Base-by-base conservation (phyloP, 306 rosid species). In the Sophora flavescens region DNA sequence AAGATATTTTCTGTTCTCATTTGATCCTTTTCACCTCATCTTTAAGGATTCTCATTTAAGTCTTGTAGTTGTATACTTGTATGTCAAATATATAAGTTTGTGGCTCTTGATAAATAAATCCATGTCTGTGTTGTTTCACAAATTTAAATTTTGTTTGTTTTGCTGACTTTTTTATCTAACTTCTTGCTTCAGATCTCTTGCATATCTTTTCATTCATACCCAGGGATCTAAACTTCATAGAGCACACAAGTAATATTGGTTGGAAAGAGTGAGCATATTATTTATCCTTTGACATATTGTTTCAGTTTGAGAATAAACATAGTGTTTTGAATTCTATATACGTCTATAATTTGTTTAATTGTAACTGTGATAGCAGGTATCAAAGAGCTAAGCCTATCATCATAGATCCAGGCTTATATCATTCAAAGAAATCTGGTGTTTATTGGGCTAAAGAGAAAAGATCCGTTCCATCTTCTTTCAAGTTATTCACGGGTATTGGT, bases 391-490 rank as follows among this genome's bases (percentile, higher is more conserved):
- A 86, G 59, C 97, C 97, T 36, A 83, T 95, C 71, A 89, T 95
- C 15, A 83, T 92, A 68, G 99, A 92, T 86, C 95, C 99, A 0
- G 97, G 87, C 73, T 82, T 95, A 76, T 95, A 92, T 84, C 99
- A 89, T 82, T 79, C 89, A 8, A 88, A 85, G 76, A 89, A 87
- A 81, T 95, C 99, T 17, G 95, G 93, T 6, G 93, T 92, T 54
- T 95, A 89, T 86, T 92, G 90, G 89, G 99, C 99, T 17, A 95
- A 90, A 80, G 97, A 92, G 88, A 88, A 86, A 78, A 89, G 97
- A 77, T 87, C 99, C 17, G 83, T 88, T 30, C 99, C 97, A 0
- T 84, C 97, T 30, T 90, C 97, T 0, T 92, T 95, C 89, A 95
- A 92, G 91, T 75, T 95, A 85, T 95, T 85, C 79, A 83, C 89